phyloP scores from a whole-genome alignment of 1,284 basidiomycete species.

The Taiwanofungus camphoratus region DNA sequence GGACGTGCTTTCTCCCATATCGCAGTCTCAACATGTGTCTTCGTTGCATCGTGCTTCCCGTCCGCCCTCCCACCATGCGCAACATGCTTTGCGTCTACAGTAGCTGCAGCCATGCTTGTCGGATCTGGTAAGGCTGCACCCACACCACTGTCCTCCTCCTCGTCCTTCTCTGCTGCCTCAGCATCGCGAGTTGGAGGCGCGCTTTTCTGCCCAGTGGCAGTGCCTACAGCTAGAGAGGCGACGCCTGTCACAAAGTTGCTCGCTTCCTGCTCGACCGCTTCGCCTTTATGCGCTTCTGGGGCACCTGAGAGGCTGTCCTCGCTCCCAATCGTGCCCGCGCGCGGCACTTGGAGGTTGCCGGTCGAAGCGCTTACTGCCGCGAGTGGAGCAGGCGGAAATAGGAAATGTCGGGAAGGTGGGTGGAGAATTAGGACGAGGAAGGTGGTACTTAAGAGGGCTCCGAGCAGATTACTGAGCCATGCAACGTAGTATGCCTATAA shows the following conservation, averaged over 20 bases:
- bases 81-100: conserved; percentile 26
- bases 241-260: conserved; percentile 35
- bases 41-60: conserved; percentile 27
- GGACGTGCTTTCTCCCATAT: conserved; percentile 32
- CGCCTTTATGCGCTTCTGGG: conserved; percentile 34
- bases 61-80: conserved; percentile 24
- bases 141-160: conserved; percentile 18
- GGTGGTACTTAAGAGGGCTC: conserved; percentile 32
- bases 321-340: conserved; percentile 23
- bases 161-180: too few relatives aligned
- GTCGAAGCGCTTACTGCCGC: conserved; percentile 27
- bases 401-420: conserved; percentile 34
- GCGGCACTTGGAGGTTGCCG: conserved; percentile 26
- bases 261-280: conserved; percentile 39
- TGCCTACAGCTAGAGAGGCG: conserved; percentile 32
- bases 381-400: conserved; percentile 47
- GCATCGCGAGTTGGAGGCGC: conserved; percentile 19
- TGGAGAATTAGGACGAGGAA: conserved; percentile 38
- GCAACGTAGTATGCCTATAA: conserved; percentile 36
- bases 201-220: conserved; percentile 31
- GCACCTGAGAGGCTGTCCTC: conserved; percentile 28
- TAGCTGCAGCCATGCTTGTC: conserved; percentile 24
- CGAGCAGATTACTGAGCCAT: conserved; percentile 37
- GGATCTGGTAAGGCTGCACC: conserved; percentile 29
- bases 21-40: conserved; percentile 25